Conservation (phyloP, 108 stramenopile genomes). For the Nannochloropsis gaditana region DNA sequence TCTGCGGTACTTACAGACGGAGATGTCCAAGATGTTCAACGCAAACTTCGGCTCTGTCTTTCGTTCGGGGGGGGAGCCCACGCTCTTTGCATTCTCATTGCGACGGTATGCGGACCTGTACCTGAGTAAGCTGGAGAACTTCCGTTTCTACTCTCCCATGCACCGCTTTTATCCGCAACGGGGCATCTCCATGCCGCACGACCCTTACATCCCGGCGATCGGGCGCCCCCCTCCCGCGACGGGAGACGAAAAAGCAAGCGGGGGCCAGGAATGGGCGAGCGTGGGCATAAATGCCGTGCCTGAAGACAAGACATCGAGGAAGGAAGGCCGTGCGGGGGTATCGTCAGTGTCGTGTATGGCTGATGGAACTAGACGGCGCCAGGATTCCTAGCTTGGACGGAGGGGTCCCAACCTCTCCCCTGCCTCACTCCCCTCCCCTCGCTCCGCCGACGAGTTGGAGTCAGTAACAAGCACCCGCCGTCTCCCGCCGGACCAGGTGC, state of each 20-base stretch:
- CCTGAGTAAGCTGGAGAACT: conserved; percentile 43
- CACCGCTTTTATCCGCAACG: conserved; percentile 49
- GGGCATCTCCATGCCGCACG: not conserved
- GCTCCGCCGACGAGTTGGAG: too few relatives aligned
- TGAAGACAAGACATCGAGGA: too few relatives aligned
- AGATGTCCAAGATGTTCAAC: conserved; percentile 44
- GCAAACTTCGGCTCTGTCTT: conserved; percentile 54
- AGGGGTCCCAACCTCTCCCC: too few relatives aligned
- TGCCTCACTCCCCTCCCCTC: too few relatives aligned
- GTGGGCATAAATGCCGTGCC: too few relatives aligned
- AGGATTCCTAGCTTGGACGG: too few relatives aligned
- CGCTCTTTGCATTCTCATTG: conserved; percentile 52
- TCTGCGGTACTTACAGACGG: conserved; percentile 24
- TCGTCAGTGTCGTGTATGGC: too few relatives aligned
- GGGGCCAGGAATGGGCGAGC: not conserved
- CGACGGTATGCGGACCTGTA: conserved; percentile 54
- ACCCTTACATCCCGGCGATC: conserved; percentile 8
- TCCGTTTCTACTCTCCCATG: conserved; percentile 43
- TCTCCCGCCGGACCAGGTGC: too few relatives aligned
- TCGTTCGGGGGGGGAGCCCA: conserved; percentile 44
- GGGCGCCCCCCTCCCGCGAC: not conserved
- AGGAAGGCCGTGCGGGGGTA: too few relatives aligned
- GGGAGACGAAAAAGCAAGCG: not conserved
- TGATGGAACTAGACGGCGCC: too few relatives aligned
- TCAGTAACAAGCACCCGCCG: too few relatives aligned